These are phyloP conservation scores for Schizonepeta tenuifolia DNA, from an alignment of 257 asterid species.

Conservation along the genomic window DNA sequence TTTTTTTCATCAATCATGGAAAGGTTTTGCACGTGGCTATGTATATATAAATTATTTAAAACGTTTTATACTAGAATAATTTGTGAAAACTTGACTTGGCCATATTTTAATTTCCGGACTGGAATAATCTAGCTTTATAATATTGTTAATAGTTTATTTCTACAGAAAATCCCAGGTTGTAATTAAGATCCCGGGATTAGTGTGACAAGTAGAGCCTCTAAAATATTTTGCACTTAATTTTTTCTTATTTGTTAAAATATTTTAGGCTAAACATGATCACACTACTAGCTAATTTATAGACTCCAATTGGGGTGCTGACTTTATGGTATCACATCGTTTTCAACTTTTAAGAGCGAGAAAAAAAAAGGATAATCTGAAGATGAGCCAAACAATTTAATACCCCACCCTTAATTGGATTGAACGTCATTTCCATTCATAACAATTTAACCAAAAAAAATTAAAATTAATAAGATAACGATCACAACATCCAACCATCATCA, in stretches of 20 bases:
- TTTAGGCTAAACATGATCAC: conserved; percentile 23
- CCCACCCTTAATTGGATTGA: conserved; percentile 25
- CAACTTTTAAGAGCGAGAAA: conserved; percentile 26
- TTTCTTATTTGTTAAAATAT: background rate
- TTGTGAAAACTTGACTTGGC: too few species aligned
- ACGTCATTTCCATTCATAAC: conserved; percentile 6
- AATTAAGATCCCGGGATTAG: background rate
- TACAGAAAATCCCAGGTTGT: background rate
- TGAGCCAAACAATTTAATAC: conserved; percentile 10
- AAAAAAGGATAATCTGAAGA: background rate
- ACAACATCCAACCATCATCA: background rate
- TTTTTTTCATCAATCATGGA: background rate
- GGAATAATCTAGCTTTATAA: too few species aligned
- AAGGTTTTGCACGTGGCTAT: background rate
- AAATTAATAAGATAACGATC: background rate
- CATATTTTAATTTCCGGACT: too few species aligned
- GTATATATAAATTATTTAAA: too few species aligned
- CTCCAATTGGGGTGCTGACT: conserved; percentile 36
- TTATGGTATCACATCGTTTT: conserved; percentile 36
- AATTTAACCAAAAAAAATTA: background rate
- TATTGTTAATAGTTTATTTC: too few species aligned
- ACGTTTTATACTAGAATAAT: background rate
- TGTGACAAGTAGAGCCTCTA: background rate
- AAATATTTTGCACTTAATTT: background rate
- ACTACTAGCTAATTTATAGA: background rate